Base-by-base conservation (phyloP, 164 flowering plant genomes). In the Brasenia schreberi region DNA sequence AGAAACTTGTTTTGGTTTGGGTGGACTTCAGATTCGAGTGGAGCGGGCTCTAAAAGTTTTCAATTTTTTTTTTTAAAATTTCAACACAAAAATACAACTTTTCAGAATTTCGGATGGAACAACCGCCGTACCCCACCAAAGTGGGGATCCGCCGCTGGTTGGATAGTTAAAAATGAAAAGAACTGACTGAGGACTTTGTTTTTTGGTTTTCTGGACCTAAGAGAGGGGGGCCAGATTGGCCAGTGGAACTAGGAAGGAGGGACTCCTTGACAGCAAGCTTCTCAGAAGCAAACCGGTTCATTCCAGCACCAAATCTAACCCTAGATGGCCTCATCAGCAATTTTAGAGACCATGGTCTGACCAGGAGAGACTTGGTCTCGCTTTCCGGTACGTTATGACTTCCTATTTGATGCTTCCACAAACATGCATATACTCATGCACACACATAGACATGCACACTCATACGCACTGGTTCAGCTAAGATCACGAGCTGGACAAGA, bases 191-290 rank as follows among this genome's bases (percentile, higher is more conserved):
- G 39, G 27, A 5, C 18, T 43, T 14, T 10, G 19, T 39, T 53
- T 53, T 39, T 63, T 14, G 10, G 56, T 49, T 49, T 49, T 49
- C 56, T 49, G 12, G 16, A 2, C 12, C 10, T 49, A 63, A 87
- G 94, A 85, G 94, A 80, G 94, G 92, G 0, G 92, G 97, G 18
- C 97, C 90, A 5, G 62, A 72, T n/a, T 90, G 97, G 97, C 66
- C 70, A 14, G 90, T 87, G 33, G 74, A 52, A 68, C 67, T 86
- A 44, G 96, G 96, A 3, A 84, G 96, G 73, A 84, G 68, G 74
- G 94, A 90, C 77, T 85, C 92, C 5, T 42, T 81, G 33, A 74
- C 61, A 64, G 84, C 92, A 58, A 87, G 94, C 80, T 78, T 82
- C n/a, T 69, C 6, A 19, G 93, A 85, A n/a, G 90, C 91, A 23